Base-by-base conservation (phyloP, 768 basidiomycete species). In the Arthromyces matolae region DNA sequence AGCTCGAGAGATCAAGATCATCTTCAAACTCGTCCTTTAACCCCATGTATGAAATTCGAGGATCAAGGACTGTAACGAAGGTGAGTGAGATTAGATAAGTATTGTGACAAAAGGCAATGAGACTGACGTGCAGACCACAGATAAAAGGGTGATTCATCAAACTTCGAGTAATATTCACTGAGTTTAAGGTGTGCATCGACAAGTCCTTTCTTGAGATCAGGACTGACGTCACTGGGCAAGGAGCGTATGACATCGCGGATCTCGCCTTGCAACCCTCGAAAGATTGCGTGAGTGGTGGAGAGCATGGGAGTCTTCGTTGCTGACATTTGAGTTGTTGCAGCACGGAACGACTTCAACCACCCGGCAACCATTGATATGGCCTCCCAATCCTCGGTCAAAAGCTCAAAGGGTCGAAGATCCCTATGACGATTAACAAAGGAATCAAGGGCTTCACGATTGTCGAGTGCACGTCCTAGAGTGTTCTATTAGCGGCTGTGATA, bases 301-400 rank as follows among this genome's bases (percentile, higher is more conserved):
- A 71, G 52, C 58, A 65, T 70, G 0, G 66, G 57, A 1, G 45
- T n/a, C 39, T 64, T 65, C 0, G 67, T 71, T 8, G 57, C 23
- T 0, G 68, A 71, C 69, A 71, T 71, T 18, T 65, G 49, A 2
- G 60, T 60, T 16, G 65, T 65, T 13, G 60, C 64, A 18, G 42
- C 38, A 2, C 55, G 51, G 33, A 61, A 67, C 0, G 45, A 42
- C n/a, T 48, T 28, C 0, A 66, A 52, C 60, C 62, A 65, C 1
- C 24, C 28, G 1, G 47, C 28, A 8, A 60, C 56, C 16, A 53
- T 23, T 4, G 12, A 16, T 32, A 64, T 51, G 0, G 54, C 46
- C 2, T 45, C 27, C 64, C 64, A 66, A 14, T 66, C 63, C 0
- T 49, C 28, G 0, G 25, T 10, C 0, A 50, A 38, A 5, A 64